Percentiles rank a stretch among this genome's conserved stretches.
Conservation (phyloP, 2,329 filamentous ascomycete species). For the Sphaerulina populicola region DNA sequence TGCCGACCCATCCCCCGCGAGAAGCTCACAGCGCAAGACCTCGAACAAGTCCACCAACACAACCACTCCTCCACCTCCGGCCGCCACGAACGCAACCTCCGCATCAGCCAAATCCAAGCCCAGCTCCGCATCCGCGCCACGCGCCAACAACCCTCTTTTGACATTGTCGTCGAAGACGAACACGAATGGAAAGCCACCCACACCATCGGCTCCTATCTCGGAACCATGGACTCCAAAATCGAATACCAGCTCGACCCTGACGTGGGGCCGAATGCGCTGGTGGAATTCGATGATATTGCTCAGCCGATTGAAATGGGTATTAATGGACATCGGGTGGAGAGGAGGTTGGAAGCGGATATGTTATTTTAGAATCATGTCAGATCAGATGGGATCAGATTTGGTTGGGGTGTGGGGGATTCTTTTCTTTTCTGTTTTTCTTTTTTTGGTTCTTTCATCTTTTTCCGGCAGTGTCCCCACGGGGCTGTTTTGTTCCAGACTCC, state of each 20-base stretch:
- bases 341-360: constrained; percentile 1
- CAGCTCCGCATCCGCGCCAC: constrained; percentile 58
- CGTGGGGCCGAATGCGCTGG: constrained; percentile 19
- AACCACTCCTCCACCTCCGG: neutral
- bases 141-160: constrained; percentile 47
- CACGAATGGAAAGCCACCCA: constrained; percentile 47
- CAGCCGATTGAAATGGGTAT: constrained; percentile 6
- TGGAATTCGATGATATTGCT: constrained; percentile 20
- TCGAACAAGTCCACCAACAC: constrained; percentile 13
- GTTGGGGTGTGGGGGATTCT: no score
- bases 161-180: constrained; percentile 48
- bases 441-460: no score
- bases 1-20: constrained; percentile 55
- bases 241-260: constrained; percentile 55
- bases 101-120: constrained; percentile 52
- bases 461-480: no score
- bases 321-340: constrained; percentile 3
- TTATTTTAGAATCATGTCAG: neutral
- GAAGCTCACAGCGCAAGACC: constrained; percentile 43
- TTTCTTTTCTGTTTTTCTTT: no score
- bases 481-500: no score
- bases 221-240: constrained; percentile 51
- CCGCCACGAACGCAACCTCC: constrained; percentile 23
- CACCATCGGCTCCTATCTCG: constrained; percentile 54
- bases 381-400: no score